Evolutionary conservation across 176 grass and related monocot genomes (phyloP).

Genomic region (Aegilops sharonensis): DNA sequence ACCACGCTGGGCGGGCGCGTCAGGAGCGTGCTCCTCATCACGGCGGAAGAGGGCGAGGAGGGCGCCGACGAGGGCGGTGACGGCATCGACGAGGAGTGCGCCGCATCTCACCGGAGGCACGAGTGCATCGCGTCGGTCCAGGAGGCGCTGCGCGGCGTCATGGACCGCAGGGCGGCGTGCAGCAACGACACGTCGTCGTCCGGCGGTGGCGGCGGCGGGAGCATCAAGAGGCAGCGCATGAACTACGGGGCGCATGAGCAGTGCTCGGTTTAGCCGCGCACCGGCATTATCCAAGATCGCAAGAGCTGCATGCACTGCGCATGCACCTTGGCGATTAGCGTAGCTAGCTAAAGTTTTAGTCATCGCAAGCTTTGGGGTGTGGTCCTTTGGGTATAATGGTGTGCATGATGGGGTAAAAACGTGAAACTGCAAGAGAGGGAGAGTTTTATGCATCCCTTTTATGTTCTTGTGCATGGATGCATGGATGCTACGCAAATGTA

Average conservation of each 20-base stretch:
- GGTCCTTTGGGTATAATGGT: constrained; percentile 51
- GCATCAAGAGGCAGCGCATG: constrained; percentile 92
- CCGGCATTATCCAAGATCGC: neutral
- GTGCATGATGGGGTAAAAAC: constrained; percentile 11
- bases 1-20: constrained; percentile 87
- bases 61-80: neutral
- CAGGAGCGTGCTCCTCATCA: constrained; percentile 87
- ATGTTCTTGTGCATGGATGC: constrained; percentile 8
- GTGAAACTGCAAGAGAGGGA: constrained; percentile 40
- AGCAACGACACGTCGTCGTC: constrained; percentile 61
- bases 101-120: constrained; percentile 43
- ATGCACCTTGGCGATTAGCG: neutral
- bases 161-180: constrained; percentile 58
- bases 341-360: constrained; percentile 19
- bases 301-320: constrained; percentile 20
- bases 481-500: neutral
- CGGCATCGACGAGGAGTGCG: neutral
- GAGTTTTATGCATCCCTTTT: constrained; percentile 68
- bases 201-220: constrained; percentile 37
- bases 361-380: neutral
- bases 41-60: constrained; percentile 22
- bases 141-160: constrained; percentile 74
- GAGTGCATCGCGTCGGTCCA: constrained; percentile 76
- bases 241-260: constrained; percentile 62
- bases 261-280: constrained; percentile 28